These are phyloP conservation scores for Kodamaea derodonti DNA, from an alignment of 1,139 yeast species.

Conservation along the genomic window DNA sequence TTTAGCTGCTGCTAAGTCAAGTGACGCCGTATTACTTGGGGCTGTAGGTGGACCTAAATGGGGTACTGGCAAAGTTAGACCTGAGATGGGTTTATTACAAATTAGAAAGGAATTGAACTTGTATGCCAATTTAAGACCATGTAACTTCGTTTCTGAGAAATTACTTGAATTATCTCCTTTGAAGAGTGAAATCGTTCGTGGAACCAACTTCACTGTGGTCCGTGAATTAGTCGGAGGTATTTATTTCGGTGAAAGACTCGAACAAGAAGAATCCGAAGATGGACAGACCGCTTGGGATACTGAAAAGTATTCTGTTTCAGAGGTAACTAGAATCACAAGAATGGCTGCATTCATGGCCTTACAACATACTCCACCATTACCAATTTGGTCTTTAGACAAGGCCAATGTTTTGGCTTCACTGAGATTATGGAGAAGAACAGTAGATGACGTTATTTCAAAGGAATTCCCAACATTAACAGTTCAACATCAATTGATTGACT, in stretches of 20 bases:
- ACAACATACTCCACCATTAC: constrained; percentile 88
- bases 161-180: constrained; percentile 84
- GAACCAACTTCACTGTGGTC: constrained; percentile 88
- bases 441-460: constrained; percentile 71
- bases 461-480: constrained; percentile 87
- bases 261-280: constrained; percentile 76
- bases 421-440: constrained; percentile 93
- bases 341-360: constrained; percentile 98
- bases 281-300: constrained; percentile 79
- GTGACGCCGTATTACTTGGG: constrained; percentile 93
- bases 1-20: constrained; percentile 75
- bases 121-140: constrained; percentile 95
- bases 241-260: constrained; percentile 92
- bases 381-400: constrained; percentile 93
- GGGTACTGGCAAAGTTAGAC: constrained; percentile 93
- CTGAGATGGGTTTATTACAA: constrained; percentile 92
- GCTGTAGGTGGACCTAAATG: constrained; percentile 99
- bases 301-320: constrained; percentile 84
- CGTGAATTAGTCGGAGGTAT: constrained; percentile 98
- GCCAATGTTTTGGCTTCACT: constrained; percentile 96
- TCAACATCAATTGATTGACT: constrained; percentile 93
- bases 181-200: constrained; percentile 76
- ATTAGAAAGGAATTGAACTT: constrained; percentile 91
- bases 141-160: constrained; percentile 87
- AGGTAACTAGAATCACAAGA: constrained; percentile 90